Conservation (phyloP, 805 yeast species). For the Naumovozyma castellii region DNA sequence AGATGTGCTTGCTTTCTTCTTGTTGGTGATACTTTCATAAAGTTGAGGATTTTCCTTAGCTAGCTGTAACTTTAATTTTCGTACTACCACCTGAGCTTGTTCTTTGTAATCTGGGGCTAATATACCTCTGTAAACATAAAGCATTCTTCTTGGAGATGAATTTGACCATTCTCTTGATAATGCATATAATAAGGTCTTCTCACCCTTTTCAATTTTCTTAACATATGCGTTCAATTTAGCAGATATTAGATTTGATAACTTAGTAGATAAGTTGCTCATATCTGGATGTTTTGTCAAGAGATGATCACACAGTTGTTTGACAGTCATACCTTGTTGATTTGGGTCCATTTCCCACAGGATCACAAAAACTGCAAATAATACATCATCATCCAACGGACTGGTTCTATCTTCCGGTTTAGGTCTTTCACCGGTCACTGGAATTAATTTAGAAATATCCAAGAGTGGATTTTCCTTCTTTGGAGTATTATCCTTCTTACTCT, state of each 20-base stretch:
- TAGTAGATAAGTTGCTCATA: constrained; percentile 71
- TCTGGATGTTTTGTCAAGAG: constrained; percentile 69
- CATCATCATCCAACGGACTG: constrained; percentile 52
- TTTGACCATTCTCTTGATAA: constrained; percentile 85
- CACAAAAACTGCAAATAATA: constrained; percentile 62
- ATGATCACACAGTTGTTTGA: constrained; percentile 74
- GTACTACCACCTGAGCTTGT: constrained; percentile 52
- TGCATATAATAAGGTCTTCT: constrained; percentile 60
- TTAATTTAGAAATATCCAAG: constrained; percentile 52
- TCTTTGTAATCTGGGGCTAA: constrained; percentile 65
- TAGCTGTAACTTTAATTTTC: constrained; percentile 19
- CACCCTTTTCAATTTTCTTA: constrained; percentile 78
- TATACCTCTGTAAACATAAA: constrained; percentile 73
- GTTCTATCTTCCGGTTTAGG: constrained; percentile 62
- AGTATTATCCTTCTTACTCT: constrained; percentile 13
- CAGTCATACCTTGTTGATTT: constrained; percentile 76
- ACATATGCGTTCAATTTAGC: constrained; percentile 82
- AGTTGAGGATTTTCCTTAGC: background rate
- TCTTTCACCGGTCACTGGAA: constrained; percentile 70
- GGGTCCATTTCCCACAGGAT: constrained; percentile 62
- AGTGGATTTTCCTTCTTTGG: constrained; percentile 19
- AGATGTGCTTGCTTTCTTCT: background rate
- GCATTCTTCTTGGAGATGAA: constrained; percentile 83
- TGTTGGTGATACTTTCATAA: background rate
- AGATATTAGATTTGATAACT: constrained; percentile 69